Base-by-base conservation (phyloP, 2,329 filamentous ascomycete species). In the Acarospora socialis region DNA sequence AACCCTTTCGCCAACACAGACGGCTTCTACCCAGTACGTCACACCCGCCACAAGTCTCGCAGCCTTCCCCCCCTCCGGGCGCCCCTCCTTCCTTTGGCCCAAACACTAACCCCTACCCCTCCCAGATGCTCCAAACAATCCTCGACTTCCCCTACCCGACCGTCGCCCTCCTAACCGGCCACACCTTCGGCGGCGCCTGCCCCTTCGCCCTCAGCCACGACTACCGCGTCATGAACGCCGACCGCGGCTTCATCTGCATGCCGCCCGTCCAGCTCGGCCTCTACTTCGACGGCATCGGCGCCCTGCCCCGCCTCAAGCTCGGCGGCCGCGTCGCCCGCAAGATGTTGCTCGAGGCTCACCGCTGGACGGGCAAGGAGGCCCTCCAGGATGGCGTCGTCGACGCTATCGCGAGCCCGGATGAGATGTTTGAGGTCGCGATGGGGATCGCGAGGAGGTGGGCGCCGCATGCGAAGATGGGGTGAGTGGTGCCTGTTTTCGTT, bases 1-100 rank as follows among this genome's bases (percentile, higher is more conserved):
- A 65, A 63, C 41, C 61, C 65, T 16, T 65, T 61, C 33, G 71
- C 62, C 51, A 73, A 77, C 22, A 59, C 60, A 10, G 70, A 65
- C 43, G 61, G 58, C 16, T 77, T 73, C 34, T 66, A 64, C 7
- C 70, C 72, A 32, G 69, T 70, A 13, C 59, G 61, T 27, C 57
- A 52, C 24, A 59, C 57, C 3, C 57, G 52, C 33, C 59, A 45
- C 44, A 50, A 49, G 43, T 65, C n/a, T n/a, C n/a, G n/a, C n/a
- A n/a, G n/a, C n/a, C n/a, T n/a, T n/a, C n/a, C n/a, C n/a, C n/a
- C n/a, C n/a, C n/a, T n/a, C n/a, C n/a, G n/a, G n/a, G n/a, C n/a
- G n/a, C n/a, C n/a, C n/a, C n/a, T n/a, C n/a, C n/a, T n/a, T n/a
- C n/a, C n/a, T n/a, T n/a, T n/a, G n/a, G 61, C n/a, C 61, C 54